phyloP scores from a whole-genome alignment of 495 filamentous ascomycete genomes.

The Trichoderma asperelloides region DNA sequence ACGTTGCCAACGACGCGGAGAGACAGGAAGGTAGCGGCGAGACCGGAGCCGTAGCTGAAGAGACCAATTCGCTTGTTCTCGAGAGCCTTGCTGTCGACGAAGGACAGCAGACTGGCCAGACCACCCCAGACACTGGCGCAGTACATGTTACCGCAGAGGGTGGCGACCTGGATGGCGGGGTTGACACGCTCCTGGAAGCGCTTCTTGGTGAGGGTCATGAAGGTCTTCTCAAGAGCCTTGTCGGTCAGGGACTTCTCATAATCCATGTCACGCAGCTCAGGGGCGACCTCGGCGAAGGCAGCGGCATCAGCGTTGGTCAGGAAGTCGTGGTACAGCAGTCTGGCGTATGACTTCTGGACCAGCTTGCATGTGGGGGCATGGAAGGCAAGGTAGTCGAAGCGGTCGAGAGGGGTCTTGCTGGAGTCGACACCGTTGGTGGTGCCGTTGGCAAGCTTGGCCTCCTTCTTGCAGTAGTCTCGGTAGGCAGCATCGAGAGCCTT shows the following conservation, averaged over 20 bases:
- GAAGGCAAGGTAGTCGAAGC: constrained; percentile 94
- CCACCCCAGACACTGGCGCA: constrained; percentile 88
- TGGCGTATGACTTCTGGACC: constrained; percentile 88
- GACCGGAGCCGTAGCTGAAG: constrained; percentile 92
- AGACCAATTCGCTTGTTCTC: constrained; percentile 81
- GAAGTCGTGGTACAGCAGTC: constrained; percentile 96
- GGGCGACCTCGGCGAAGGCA: constrained; percentile 76
- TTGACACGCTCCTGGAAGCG: constrained; percentile 80
- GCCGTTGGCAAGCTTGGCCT: constrained; percentile 46
- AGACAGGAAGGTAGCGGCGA: constrained; percentile 85
- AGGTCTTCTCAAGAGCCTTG: constrained; percentile 90
- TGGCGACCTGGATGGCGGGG: constrained; percentile 77
- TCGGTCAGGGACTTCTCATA: constrained; percentile 82
- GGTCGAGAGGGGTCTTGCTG: constrained; percentile 67
- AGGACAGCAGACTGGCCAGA: constrained; percentile 65
- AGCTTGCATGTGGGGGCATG: constrained; percentile 97
- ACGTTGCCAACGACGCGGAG: constrained; percentile 73
- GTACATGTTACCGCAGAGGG: constrained; percentile 99
- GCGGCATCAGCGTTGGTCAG: constrained; percentile 65
- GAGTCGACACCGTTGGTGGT: constrained; percentile 30
- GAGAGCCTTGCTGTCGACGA: constrained; percentile 56
- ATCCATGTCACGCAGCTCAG: constrained; percentile 75
- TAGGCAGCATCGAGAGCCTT: constrained; percentile 94
- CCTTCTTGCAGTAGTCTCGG: constrained; percentile 85
- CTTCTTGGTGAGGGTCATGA: constrained; percentile 95